A percentile compares a stretch with the other conserved stretches of the same genome.
Conservation (phyloP, 495 filamentous ascomycete genomes). For the Penicillium alfredii region DNA sequence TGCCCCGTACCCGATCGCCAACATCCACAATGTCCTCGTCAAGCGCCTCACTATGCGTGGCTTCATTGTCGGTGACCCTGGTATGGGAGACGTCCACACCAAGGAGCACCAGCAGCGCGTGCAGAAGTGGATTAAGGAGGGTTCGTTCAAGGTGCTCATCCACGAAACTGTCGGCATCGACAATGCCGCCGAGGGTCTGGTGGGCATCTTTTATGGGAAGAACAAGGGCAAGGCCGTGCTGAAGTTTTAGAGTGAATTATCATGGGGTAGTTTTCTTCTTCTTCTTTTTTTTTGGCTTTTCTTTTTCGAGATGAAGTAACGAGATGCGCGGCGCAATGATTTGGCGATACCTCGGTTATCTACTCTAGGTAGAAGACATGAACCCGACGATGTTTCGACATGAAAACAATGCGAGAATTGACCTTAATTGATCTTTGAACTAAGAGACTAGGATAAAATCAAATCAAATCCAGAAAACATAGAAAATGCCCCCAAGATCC, state of each 20-base stretch:
- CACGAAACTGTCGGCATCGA: constrained; percentile 76
- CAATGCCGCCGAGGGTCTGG: constrained; percentile 67
- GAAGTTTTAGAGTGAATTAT: constrained; percentile 58
- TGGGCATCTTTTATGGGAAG: constrained; percentile 83
- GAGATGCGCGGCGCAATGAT: constrained; percentile 9
- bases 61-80: constrained; percentile 65
- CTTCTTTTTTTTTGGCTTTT: too few species aligned
- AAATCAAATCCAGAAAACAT: too few species aligned
- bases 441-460: too few species aligned
- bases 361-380: not conserved
- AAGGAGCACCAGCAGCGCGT: constrained; percentile 78
- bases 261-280: too few species aligned
- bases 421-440: too few species aligned
- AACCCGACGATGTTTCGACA: not conserved
- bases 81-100: constrained; percentile 64
- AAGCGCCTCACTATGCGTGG: constrained; percentile 63
- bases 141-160: constrained; percentile 67
- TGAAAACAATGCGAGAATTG: too few species aligned
- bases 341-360: constrained; percentile 7
- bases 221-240: constrained; percentile 92
- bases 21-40: constrained; percentile 47
- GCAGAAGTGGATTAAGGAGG: constrained; percentile 77
- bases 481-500: too few species aligned
- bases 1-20: constrained; percentile 60
- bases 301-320: constrained; percentile 8